Percentiles rank a stretch among this genome's conserved stretches.
Evolutionary conservation across 1,284 basidiomycete species (phyloP).

Genomic region (Athelia psychrophila): DNA sequence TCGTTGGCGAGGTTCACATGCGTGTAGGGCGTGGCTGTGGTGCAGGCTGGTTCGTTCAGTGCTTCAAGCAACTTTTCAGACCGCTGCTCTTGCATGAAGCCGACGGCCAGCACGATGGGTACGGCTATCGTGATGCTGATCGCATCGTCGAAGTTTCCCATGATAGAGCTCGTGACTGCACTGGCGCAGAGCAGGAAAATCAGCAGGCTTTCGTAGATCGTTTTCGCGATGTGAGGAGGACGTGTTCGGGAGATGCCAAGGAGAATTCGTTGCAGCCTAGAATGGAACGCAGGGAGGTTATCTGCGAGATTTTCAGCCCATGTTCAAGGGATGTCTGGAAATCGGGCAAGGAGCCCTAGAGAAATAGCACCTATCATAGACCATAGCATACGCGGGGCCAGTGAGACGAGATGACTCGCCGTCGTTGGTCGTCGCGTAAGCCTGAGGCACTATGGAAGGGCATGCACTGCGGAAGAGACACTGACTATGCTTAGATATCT

Average conservation of each 20-base stretch:
- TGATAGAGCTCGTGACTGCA: slow-evolving; percentile 81
- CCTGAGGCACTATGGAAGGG: too few relatives aligned
- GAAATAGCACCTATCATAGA: too few relatives aligned
- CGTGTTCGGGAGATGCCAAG: slow-evolving; percentile 77
- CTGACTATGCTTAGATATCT: too few relatives aligned
- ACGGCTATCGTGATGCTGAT: slow-evolving; percentile 94
- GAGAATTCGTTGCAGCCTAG: slow-evolving; percentile 95
- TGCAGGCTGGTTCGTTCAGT: slow-evolving; percentile 94
- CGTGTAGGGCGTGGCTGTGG: slow-evolving; percentile 87
- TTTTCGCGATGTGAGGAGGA: slow-evolving; percentile 84
- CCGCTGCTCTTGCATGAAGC: slow-evolving; percentile 92
- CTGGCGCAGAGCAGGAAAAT: slow-evolving; percentile 89
- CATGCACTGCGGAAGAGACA: too few relatives aligned
- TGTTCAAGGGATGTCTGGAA: slow-evolving; percentile 58
- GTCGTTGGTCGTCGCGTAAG: too few relatives aligned
- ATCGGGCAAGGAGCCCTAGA: slow-evolving; percentile 60
- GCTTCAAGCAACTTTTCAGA: slow-evolving; percentile 96
- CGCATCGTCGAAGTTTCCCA: slow-evolving; percentile 95
- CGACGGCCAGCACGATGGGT: slow-evolving; percentile 91
- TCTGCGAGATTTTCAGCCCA: slow-evolving; percentile 65
- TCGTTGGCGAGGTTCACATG: slow-evolving; percentile 87
- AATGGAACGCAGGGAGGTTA: slow-evolving; percentile 63
- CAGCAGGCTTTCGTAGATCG: slow-evolving; percentile 91
- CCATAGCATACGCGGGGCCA: too few relatives aligned
- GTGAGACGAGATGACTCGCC: too few relatives aligned